Conservation (phyloP, 805 yeast genomes). For the Saccharomyces mikatae region DNA sequence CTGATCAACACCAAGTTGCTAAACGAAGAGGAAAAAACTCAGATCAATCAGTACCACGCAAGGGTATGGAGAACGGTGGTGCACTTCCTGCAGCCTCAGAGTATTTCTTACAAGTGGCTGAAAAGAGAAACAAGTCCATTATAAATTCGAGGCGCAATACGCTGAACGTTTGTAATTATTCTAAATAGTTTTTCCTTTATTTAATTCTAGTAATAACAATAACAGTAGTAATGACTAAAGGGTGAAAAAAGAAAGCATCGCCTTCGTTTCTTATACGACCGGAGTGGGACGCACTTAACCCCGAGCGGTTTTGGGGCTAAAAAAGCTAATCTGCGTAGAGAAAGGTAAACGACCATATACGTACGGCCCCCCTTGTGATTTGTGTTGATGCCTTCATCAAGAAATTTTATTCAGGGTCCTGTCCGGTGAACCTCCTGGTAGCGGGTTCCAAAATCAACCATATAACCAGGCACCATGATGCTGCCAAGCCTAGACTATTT, state of each 20-base stretch:
- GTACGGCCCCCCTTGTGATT: neutral
- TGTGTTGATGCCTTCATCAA: neutral
- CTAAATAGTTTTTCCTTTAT: neutral
- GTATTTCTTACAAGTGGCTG: conserved; percentile 64
- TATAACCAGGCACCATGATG: neutral
- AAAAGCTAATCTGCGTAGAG: neutral
- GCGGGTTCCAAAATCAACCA: neutral
- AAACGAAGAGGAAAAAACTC: conserved; percentile 49
- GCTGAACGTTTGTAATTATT: neutral
- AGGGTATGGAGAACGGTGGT: conserved; percentile 46
- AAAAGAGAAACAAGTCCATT: conserved; percentile 41
- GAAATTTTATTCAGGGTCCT: neutral
- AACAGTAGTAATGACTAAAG: neutral
- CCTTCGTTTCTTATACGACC: neutral
- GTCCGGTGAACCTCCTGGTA: neutral
- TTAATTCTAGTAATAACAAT: neutral
- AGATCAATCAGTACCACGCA: conserved; percentile 64
- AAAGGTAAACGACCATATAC: neutral
- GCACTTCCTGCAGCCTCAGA: conserved; percentile 46
- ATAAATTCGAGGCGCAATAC: neutral
- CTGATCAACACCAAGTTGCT: conserved; percentile 58
- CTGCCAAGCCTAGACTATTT: neutral
- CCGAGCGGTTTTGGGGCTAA: neutral
- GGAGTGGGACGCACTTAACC: neutral
- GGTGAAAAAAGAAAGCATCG: neutral